These are phyloP conservation scores for Oryza coarctata DNA, from an alignment of 176 grass and related monocot species.

Conservation along the genomic window DNA sequence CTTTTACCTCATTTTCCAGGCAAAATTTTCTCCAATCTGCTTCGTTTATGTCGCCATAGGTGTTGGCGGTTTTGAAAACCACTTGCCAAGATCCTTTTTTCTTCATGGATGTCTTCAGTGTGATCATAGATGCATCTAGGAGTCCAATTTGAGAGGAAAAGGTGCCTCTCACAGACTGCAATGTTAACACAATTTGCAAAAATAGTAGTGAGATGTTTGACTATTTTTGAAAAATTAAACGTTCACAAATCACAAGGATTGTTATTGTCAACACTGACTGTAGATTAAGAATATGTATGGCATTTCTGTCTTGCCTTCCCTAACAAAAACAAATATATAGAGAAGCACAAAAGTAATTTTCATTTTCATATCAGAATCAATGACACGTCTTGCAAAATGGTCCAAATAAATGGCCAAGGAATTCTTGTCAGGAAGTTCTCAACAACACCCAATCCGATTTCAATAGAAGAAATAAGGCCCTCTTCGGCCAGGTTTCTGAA, in stretches of 20 bases:
- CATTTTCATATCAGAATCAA: background rate
- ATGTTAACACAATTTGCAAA: background rate
- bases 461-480: constrained; percentile 74
- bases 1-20: constrained; percentile 28
- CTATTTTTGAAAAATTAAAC: background rate
- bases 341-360: background rate
- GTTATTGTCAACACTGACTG: background rate
- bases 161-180: constrained; percentile 18
- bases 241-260: background rate
- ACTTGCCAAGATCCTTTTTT: constrained; percentile 23
- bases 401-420: background rate
- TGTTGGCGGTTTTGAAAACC: constrained; percentile 2
- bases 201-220: background rate
- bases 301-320: background rate
- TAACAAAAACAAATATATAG: background rate
- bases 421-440: background rate
- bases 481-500: constrained; percentile 77
- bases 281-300: background rate
- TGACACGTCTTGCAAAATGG: background rate
- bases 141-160: constrained; percentile 35
- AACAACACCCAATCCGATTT: constrained; percentile 78
- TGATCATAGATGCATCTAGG: background rate
- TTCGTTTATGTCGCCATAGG: constrained; percentile 14
- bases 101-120: background rate
- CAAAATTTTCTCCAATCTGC: constrained; percentile 33